These are phyloP conservation scores for Wickerhamomyces sp. DNA, from an alignment of 1,139 yeast species.

Conservation along the genomic window DNA sequence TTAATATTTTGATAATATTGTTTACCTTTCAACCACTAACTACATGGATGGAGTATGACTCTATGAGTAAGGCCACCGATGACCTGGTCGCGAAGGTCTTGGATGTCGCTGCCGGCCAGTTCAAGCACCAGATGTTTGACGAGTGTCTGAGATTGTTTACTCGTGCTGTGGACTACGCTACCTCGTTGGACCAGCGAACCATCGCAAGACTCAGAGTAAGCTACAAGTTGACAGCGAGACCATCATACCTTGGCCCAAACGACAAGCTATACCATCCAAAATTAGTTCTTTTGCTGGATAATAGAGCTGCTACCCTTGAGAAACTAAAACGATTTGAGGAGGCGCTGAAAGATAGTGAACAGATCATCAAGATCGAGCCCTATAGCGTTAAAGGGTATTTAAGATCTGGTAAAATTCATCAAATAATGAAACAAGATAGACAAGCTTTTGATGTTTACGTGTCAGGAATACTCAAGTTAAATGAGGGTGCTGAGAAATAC, in stretches of 20 bases:
- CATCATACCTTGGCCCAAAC: constrained; percentile 10
- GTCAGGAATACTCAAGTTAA: constrained; percentile 33
- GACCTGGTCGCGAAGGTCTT: constrained; percentile 10
- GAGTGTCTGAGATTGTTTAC: constrained; percentile 15
- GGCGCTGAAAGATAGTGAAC: constrained; percentile 45
- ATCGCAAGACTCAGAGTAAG: constrained; percentile 7
- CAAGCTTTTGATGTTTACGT: constrained; percentile 43
- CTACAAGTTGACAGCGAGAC: constrained; percentile 13
- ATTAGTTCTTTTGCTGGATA: constrained; percentile 31
- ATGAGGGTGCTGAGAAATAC: constrained; percentile 20
- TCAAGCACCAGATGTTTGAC: constrained; percentile 12
- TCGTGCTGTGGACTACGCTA: constrained; percentile 17
- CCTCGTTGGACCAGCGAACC: constrained; percentile 13
- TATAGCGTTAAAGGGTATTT: constrained; percentile 57
- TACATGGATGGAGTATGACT: background rate
- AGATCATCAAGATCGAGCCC: constrained; percentile 44
- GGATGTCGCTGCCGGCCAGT: constrained; percentile 15
- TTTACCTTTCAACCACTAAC: background rate
- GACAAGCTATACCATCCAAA: constrained; percentile 27
- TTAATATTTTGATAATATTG: background rate
- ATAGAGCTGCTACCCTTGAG: constrained; percentile 56
- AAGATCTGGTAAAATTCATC: constrained; percentile 44
- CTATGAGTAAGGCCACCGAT: background rate
- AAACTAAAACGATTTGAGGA: constrained; percentile 37
- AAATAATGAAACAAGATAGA: constrained; percentile 27